Evolutionary conservation across 1,284 basidiomycete species (phyloP).

Genomic region (Marasmius sp.): DNA sequence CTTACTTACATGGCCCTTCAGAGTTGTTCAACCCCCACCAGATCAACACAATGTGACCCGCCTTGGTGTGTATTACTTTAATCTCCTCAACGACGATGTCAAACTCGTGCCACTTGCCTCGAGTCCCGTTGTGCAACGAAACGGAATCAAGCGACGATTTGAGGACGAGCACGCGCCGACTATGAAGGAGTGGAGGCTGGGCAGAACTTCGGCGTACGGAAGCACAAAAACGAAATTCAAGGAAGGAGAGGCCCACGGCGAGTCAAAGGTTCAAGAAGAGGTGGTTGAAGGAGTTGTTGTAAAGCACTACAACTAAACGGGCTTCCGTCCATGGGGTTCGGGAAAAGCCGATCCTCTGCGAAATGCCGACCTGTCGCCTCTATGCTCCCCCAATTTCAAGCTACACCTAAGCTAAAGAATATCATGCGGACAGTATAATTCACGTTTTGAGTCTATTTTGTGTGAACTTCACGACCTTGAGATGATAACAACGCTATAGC

Average conservation of each 20-base stretch:
- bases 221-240: slow-evolving; percentile 25
- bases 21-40: slow-evolving; percentile 42
- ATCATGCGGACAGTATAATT: too few species aligned
- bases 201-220: slow-evolving; percentile 34
- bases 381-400: too few species aligned
- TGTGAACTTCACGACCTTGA: too few species aligned
- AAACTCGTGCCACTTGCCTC: slow-evolving; percentile 35
- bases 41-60: slow-evolving; percentile 48
- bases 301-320: slow-evolving; percentile 49
- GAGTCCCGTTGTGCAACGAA: slow-evolving; percentile 39
- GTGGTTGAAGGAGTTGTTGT: slow-evolving; percentile 45
- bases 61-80: slow-evolving; percentile 54
- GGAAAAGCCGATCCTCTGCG: too few species aligned
- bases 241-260: slow-evolving; percentile 27
- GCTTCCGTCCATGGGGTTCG: too few species aligned
- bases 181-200: slow-evolving; percentile 37
- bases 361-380: too few species aligned
- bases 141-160: slow-evolving; percentile 29
- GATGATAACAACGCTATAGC: too few species aligned
- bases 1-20: slow-evolving; percentile 33
- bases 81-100: slow-evolving; percentile 35
- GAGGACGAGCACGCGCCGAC: slow-evolving; percentile 32
- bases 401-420: too few species aligned
- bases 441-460: too few species aligned
- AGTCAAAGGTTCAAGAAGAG: slow-evolving; percentile 39